Base-by-base conservation (phyloP, 1,284 basidiomycete genomes). In the Sutorius eximius region DNA sequence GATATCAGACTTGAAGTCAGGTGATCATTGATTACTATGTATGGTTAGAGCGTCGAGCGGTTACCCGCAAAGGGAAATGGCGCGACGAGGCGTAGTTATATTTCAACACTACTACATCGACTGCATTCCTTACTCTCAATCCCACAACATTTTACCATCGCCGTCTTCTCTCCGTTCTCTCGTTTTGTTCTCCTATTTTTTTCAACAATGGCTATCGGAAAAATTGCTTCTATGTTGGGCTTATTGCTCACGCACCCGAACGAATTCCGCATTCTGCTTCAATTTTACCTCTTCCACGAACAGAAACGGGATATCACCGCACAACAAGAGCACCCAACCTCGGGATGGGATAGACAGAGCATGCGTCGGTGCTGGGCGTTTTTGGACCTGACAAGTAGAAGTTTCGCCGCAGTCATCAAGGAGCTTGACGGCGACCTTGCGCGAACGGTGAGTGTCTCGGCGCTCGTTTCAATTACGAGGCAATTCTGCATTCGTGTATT, bases 351-450 rank as follows among this genome's bases (percentile, higher is more conserved):
- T 74, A 79, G 93, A 56, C 70, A 80, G 53, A 77, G 83, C 1
- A 99, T 99, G 96, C 82, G 85, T 52, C 79, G 84, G 46, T 98
- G 95, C 70, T 99, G 95, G 96, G 75, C 83, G 5, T 89, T 96
- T 65, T 78, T 99, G 52, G 95, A 98, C 78, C 61, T 80, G 72
- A 97, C 95, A 11, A 94, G 91, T 62, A 77, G 95, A 57, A 93
- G 89, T 73, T 99, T 98, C 64, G 81, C 94, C 4, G 87, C 91
- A 9, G 96, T 99, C 62, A 95, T 98, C 70, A 98, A 97, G 75
- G 93, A 98, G 75, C 78, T 99, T 12, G 95, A 99, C 48, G 96
- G 95, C 2, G 96, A 98, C 69, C 77, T 99, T 55, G 93, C 94
- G 5, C 79, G 96, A 56, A 90, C 91, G 45, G 95, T 95, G 66